Evolutionary conservation across 2,329 filamentous ascomycete genomes (phyloP).

Genomic region (Penicillium sp.): DNA sequence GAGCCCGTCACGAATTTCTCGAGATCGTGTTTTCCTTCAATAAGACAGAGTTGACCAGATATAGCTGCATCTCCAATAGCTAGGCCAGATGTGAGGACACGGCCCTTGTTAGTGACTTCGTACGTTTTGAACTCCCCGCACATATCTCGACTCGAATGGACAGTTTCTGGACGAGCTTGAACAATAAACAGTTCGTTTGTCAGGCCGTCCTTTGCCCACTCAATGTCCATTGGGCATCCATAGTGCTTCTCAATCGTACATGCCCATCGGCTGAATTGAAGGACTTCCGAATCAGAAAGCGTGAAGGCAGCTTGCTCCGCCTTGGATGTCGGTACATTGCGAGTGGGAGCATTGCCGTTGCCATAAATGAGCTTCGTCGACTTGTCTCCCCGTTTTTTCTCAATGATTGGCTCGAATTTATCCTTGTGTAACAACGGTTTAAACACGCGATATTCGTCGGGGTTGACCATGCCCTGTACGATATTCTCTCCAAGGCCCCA

Average conservation of each 20-base stretch:
- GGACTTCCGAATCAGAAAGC: conserved; percentile 30
- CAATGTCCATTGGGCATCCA: conserved; percentile 35
- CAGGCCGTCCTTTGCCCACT: conserved; percentile 35
- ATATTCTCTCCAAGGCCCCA: conserved; percentile 39
- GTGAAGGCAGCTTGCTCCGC: conserved; percentile 31
- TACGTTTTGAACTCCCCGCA: neutral
- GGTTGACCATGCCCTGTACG: conserved; percentile 35
- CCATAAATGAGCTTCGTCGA: neutral
- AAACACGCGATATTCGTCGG: conserved; percentile 38
- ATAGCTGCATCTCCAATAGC: neutral
- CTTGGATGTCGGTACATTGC: conserved; percentile 27
- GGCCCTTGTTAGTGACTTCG: neutral
- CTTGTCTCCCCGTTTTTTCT: conserved; percentile 9
- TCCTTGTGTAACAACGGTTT: conserved; percentile 29
- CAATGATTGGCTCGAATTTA: conserved; percentile 27
- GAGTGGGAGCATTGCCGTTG: neutral
- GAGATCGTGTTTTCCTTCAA: conserved; percentile 14
- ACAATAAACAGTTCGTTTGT: conserved; percentile 29
- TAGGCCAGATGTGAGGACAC: neutral
- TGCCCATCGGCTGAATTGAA: conserved; percentile 34
- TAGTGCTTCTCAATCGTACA: conserved; percentile 35
- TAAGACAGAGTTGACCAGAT: neutral
- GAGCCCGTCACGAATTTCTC: conserved; percentile 31
- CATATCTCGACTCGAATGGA: neutral
- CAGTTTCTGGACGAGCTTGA: conserved; percentile 21